Base-by-base conservation (phyloP, 495 filamentous ascomycete genomes). In the Aspergillus diversus region DNA sequence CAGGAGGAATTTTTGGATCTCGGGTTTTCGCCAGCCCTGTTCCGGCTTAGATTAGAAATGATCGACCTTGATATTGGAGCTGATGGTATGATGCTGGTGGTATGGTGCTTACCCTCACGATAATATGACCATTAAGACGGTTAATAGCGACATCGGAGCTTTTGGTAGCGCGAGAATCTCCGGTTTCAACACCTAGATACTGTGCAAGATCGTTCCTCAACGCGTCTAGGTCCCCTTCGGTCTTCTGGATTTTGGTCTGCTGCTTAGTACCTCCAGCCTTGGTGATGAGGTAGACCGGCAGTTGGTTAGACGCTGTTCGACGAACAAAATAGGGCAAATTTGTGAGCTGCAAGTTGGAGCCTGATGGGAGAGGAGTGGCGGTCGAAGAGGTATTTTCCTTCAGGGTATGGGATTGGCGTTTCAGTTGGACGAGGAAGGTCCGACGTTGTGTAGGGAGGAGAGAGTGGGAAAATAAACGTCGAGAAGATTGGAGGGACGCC, bases 201-300 rank as follows among this genome's bases (percentile, higher is more conserved):
- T 59, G 60, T 43, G 79, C 75, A 47, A 92, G 72, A 52, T 84
- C 83, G 17, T 68, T 74, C 60, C 76, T 77, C 35, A 95, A 68
- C 5, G 79, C 81, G 27, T 74, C 69, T 55, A 86, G 58, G 71
- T 93, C 84, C 32, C 95, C 95, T 62, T 92, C 86, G 43, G 92
- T 84, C 75, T 90, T 92, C 68, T 90, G 87, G 55, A 99, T 79
- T 65, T 83, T 73, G 5, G 95, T 97, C 66, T 89, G 73, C 69
- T 88, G 85, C 65, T 87, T 78, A 60, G 90, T 96, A 3, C 93
- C 92, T 31, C 92, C 92, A 17, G 86, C 81, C 76, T 93, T 94
- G 58, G 75, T 74, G 56, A 86, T 75, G 5, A 87, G 77, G 74
- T 99, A 99, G n/a, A 98, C 84, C 12, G 92, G 87, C 3, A 92